Evolutionary conservation across 768 basidiomycete species (phyloP), one percentile per base, ranked within the genome.

Genomic region (Pleurotus platypus): DNA sequence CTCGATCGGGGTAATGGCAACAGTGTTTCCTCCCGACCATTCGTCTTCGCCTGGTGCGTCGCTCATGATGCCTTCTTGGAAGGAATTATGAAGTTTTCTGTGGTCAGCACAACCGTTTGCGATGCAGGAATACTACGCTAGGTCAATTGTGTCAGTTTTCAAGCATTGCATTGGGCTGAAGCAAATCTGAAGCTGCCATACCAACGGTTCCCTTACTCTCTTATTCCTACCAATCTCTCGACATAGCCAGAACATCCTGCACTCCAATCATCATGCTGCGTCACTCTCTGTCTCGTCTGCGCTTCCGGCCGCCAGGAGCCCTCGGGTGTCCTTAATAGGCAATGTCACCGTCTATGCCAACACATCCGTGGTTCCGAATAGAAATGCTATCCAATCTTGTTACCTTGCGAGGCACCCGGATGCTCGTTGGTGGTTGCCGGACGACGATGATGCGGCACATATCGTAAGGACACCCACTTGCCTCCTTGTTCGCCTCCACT

Each of bases 211-310:
- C n/a, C 69, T 83, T 55, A 70, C 78, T 3, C 68, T 83, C 16
- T 65, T 83, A 37, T 75, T 82, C 63, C 70, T 83, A 49, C 78
- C 80, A 13, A 82, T 82, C 55, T 80, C 81, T n/a, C 75, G 76
- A 46, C 79, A 81, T 62, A 76, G 75, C 62, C 72, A 73, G 64
- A 82, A 83, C 64, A 73, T 83, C 40, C 63, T 80, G 18, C 68
- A 65, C 20, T 72, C 76, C 2, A 62, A 71, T 4, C 58, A 62
- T 4, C 78, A 75, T 51, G 58, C 72, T 7, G 80, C 79, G 4
- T 79, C 80, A 4, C 70, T 82, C 54, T 75, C 79, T 5, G 65
- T 81, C 27, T 69, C 69, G 56, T 66, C 71, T 35, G 67, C 66
- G 12, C 68, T 65, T 4, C 78, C 79, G 11, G 69, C 72, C 3